These are phyloP conservation scores for Tephrocybe sp. DNA, from an alignment of 768 basidiomycete genomes.

Conservation along the genomic window DNA sequence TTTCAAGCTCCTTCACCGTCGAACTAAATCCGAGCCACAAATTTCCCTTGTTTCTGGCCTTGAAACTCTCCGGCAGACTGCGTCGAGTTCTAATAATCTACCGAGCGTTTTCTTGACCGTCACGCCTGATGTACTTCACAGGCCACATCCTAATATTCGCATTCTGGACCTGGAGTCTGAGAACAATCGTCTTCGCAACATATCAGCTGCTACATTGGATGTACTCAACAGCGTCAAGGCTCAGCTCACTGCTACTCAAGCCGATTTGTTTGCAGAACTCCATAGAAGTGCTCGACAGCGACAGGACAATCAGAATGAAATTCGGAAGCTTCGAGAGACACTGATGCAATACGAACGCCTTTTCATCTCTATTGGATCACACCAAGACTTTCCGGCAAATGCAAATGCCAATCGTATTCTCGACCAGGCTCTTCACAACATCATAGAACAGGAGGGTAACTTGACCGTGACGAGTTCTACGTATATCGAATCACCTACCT, in stretches of 20 bases:
- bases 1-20: slow-evolving; percentile 45
- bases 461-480: background rate
- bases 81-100: slow-evolving; percentile 17
- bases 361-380: slow-evolving; percentile 3
- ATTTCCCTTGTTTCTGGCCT: slow-evolving; percentile 28
- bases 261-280: slow-evolving; percentile 17
- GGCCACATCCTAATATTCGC: slow-evolving; percentile 8
- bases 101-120: slow-evolving; percentile 16
- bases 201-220: background rate
- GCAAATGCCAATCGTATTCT: slow-evolving; percentile 2
- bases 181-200: slow-evolving; percentile 7
- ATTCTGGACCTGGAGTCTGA: slow-evolving; percentile 15
- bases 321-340: slow-evolving; percentile 7
- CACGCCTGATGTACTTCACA: background rate
- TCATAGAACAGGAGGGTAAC: slow-evolving; percentile 5
- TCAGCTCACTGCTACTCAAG: slow-evolving; percentile 15
- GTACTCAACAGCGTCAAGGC: slow-evolving; percentile 7
- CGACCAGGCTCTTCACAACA: slow-evolving; percentile 12
- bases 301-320: slow-evolving; percentile 7
- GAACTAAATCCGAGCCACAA: slow-evolving; percentile 44
- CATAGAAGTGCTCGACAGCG: slow-evolving; percentile 12
- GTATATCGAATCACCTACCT: slow-evolving; percentile 13
- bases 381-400: background rate
- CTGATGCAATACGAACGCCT: slow-evolving; percentile 10
- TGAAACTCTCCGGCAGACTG: slow-evolving; percentile 10